A percentile compares a stretch with the other conserved stretches of the same genome.
Conservation (phyloP, 2,329 filamentous ascomycete genomes). For the Aspergillus ustus region DNA sequence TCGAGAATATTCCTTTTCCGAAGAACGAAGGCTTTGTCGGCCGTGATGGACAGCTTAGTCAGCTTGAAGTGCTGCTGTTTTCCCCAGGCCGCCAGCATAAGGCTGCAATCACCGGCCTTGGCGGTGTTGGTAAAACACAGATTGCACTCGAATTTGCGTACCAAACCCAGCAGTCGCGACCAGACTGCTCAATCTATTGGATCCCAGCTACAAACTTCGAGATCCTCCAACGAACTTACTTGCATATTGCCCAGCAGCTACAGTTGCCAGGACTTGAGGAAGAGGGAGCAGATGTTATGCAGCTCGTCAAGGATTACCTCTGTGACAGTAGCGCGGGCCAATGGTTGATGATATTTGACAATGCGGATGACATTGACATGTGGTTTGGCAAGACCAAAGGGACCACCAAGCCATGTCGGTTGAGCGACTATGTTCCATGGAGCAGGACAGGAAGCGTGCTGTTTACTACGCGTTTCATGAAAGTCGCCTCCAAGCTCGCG, state of each 20-base stretch:
- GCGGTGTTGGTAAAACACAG: slow-evolving; percentile 30
- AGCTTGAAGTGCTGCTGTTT: neutral
- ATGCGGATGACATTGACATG: slow-evolving; percentile 29
- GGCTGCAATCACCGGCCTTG: slow-evolving; percentile 18
- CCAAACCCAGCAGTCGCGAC: slow-evolving; percentile 10
- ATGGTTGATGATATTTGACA: slow-evolving; percentile 33
- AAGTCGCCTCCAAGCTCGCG: too few species aligned
- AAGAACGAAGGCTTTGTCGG: slow-evolving; percentile 2
- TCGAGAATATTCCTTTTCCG: neutral
- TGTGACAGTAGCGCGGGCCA: too few species aligned
- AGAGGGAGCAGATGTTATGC: slow-evolving; percentile 9
- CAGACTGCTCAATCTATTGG: slow-evolving; percentile 33
- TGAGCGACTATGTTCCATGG: slow-evolving; percentile 23
- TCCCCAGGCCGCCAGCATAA: neutral
- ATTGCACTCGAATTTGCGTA: slow-evolving; percentile 33
- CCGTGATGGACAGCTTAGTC: neutral
- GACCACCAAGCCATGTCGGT: neutral
- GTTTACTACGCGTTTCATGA: slow-evolving; percentile 27
- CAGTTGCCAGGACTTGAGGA: slow-evolving; percentile 9
- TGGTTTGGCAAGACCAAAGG: slow-evolving; percentile 6
- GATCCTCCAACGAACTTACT: slow-evolving; percentile 20
- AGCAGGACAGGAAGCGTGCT: slow-evolving; percentile 29
- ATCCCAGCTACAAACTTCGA: slow-evolving; percentile 30
- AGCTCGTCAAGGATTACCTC: neutral
- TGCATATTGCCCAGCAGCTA: slow-evolving; percentile 15